Base-by-base conservation (phyloP, 2,329 filamentous ascomycete genomes). In the Colletotrichum siamense region DNA sequence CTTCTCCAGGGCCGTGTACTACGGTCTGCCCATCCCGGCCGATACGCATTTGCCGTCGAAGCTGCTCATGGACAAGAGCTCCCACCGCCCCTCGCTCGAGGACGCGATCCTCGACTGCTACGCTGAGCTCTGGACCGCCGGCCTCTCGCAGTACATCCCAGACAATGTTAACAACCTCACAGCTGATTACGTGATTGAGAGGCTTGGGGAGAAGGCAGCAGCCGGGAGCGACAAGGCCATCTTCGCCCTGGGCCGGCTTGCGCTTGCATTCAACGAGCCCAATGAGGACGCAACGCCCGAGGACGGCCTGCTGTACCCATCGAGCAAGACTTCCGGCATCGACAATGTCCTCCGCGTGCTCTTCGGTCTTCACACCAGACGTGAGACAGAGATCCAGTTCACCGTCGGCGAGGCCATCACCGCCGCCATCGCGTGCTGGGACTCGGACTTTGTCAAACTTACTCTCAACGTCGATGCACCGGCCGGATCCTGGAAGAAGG, bases 361-460 rank as follows among this genome's bases (percentile, higher is more conserved):
- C 0, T 95, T 96, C 82, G 89, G 89, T 12, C 88, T 99, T 5
- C 94, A 98, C 80, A 96, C 98, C 82, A 92, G 97, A 59, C 95
- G 95, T 79, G 94, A 96, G 79, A 92, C 95, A 1, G 96, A 99
- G 83, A 91, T 96, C 2, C 96, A 98, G 77, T 98, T 99, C 82
- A 92, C 95, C 0, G 92, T 98, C 32, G 97, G 97, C 16, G 96
- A 98, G 82, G 95, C 97, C 15, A 90, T 99, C 69, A 94, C 94
- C 63, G 94, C 94, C 63, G 91, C 94, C 8, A 91, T 95, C 49
- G 92, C 91, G 49, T 93, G 96, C 52, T 99, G 96, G 96, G 91
- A 94, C 39, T 98, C 96, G 0, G 93, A 94, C 77, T 93, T 94
- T 26, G 89, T 98, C 18, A 91, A 93, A 73, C 90, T 96, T 2